Evolutionary conservation across 768 basidiomycete genomes (phyloP).

Genomic region (Xerocomellus amylosporus): DNA sequence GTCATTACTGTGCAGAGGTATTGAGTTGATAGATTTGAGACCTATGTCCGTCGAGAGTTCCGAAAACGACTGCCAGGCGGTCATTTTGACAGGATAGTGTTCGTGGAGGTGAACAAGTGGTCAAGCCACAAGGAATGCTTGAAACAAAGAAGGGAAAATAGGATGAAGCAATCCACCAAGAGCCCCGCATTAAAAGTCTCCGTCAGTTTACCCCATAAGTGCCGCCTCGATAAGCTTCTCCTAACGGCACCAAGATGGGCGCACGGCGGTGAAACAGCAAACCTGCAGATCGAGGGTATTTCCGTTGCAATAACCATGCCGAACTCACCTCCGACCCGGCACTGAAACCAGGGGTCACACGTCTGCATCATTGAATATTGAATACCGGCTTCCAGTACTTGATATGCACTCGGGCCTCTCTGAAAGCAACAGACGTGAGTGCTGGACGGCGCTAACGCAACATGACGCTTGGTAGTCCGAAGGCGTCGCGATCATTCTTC

Average conservation of each 20-base stretch:
- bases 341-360: not conserved
- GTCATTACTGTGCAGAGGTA: not conserved
- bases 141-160: not conserved
- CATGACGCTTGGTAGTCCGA: constrained; percentile 10
- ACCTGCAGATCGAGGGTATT: constrained; percentile 3
- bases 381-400: not conserved
- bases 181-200: constrained; percentile 10
- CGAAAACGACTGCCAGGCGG: constrained; percentile 39
- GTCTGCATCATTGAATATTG: not conserved
- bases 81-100: constrained; percentile 29
- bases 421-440: not conserved
- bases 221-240: constrained; percentile 10
- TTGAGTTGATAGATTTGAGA: constrained; percentile 19
- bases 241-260: constrained; percentile 16
- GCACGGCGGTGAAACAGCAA: constrained; percentile 10
- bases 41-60: constrained; percentile 38
- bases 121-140: not conserved
- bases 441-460: not conserved
- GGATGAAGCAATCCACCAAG: not conserved
- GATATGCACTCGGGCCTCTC: not conserved
- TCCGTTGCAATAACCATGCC: not conserved
- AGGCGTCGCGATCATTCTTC: constrained; percentile 17
- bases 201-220: constrained; percentile 1
- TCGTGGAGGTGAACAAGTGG: not conserved
- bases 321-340: not conserved